Evolutionary conservation across 108 stramenopile species (phyloP), one percentile per base, ranked within the genome.

Genomic region (Conticribra guillardii): DNA sequence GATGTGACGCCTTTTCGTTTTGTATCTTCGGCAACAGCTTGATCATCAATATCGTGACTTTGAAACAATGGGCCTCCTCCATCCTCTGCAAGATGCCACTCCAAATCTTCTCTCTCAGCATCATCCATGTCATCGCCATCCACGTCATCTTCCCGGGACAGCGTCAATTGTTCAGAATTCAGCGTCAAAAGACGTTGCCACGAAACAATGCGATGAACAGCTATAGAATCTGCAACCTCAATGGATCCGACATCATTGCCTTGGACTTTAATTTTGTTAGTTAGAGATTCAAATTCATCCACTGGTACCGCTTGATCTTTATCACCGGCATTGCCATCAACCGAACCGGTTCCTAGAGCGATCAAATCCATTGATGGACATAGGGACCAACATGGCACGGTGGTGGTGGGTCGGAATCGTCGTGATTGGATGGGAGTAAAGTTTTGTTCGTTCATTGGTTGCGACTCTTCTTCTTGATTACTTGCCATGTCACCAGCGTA

Each of bases 351-450:
- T 17, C 73, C 79, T 51, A 87, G 59, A 24, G 81, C 83, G 47
- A 90, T 52, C 57, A 93, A 63, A 84, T 93, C 92, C 92, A 93
- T 93, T 15, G 88, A 86, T 11, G 92, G 92, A 76, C 88, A 93
- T 48, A 93, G 77, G 5, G 73, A 64, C 72, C 68, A 81, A 26
- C 78, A 54, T 60, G 72, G 54, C 14, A 50, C 32, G 48, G 58
- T 41, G 19, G 31, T 59, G n/a, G 64, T n/a, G 18, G 55, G 64
- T 8, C 65, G 75, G 60, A 74, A 82, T 32, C 84, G 72, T 8
- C 73, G 54, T 0, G 79, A 67, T 81, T 90, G 86, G 50, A 90
- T 76, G 24, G 74, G 74, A 51, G 85, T 83, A 56, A 90, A 90
- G 57, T 45, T 52, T 2, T 41, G 37, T 41, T 5, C n/a, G n/a